Evolutionary conservation across 2,329 filamentous ascomycete genomes (phyloP).

Genomic region (Clarireedia sp.): DNA sequence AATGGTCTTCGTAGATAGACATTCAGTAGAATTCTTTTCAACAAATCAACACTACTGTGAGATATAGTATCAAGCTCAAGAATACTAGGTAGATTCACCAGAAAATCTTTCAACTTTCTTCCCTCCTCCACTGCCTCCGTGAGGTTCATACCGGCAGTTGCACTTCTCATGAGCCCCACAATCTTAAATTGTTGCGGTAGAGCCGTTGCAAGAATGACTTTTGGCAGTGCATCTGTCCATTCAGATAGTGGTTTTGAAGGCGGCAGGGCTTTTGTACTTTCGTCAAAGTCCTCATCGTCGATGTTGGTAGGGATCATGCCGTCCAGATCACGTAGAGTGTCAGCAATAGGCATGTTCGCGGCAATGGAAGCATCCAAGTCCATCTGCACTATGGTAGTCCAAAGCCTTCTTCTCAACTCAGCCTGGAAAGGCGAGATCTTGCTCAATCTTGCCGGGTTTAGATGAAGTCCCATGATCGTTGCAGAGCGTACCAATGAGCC

Average conservation of each 20-base stretch:
- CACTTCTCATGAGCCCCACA: slow-evolving; percentile 3
- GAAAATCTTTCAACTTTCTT: slow-evolving; percentile 5
- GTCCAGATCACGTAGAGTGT: slow-evolving; percentile 41
- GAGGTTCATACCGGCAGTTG: not conserved
- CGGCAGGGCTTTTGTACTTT: slow-evolving; percentile 9
- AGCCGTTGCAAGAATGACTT: slow-evolving; percentile 8
- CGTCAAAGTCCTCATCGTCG: slow-evolving; percentile 12
- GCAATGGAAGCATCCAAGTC: slow-evolving; percentile 43
- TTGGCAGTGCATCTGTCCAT: slow-evolving; percentile 11
- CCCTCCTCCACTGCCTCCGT: not conserved
- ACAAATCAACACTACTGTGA: not conserved
- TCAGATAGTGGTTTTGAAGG: slow-evolving; percentile 9
- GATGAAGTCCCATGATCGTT: slow-evolving; percentile 49
- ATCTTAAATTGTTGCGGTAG: slow-evolving; percentile 10
- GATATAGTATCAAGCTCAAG: slow-evolving; percentile 1
- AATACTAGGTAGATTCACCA: not conserved
- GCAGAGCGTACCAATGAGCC: slow-evolving; percentile 45
- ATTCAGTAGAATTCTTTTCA: slow-evolving; percentile 10
- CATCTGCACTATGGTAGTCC: slow-evolving; percentile 47
- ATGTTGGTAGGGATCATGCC: slow-evolving; percentile 41
- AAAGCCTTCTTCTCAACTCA: slow-evolving; percentile 47
- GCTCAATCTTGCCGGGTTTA: slow-evolving; percentile 42
- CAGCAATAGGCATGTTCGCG: slow-evolving; percentile 41
- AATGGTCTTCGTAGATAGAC: slow-evolving; percentile 11
- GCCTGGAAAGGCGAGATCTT: slow-evolving; percentile 39